Evolutionary conservation across 805 yeast species (phyloP).

Genomic region (Metschnikowia lunata): DNA sequence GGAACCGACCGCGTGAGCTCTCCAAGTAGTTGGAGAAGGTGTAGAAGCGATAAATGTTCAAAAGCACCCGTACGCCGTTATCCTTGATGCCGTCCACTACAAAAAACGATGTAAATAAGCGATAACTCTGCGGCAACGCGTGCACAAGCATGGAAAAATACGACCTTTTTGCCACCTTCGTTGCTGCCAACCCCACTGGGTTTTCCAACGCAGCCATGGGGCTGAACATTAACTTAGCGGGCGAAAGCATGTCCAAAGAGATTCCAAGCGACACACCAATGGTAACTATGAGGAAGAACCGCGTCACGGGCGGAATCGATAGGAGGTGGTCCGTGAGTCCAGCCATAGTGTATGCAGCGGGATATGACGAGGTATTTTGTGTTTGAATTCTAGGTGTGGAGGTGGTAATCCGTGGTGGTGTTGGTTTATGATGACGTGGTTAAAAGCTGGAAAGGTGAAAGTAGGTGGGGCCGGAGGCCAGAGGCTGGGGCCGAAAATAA

Average conservation of each 20-base stretch:
- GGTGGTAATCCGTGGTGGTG: background rate
- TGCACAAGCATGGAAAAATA: background rate
- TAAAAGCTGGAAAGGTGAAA: background rate
- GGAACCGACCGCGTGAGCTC: slow-evolving; percentile 40
- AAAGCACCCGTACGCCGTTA: slow-evolving; percentile 25
- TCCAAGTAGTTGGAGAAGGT: slow-evolving; percentile 55
- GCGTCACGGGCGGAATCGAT: slow-evolving; percentile 57
- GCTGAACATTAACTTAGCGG: slow-evolving; percentile 13
- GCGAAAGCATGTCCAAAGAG: slow-evolving; percentile 19
- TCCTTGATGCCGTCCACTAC: slow-evolving; percentile 34
- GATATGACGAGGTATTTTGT: background rate
- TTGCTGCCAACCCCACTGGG: background rate
- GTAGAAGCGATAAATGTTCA: slow-evolving; percentile 56
- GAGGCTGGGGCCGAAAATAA: too few relatives aligned
- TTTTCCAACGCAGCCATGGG: background rate
- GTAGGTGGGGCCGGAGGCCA: too few relatives aligned
- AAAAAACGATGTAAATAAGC: slow-evolving; percentile 48
- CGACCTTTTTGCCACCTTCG: background rate
- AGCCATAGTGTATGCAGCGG: slow-evolving; percentile 7
- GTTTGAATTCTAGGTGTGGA: background rate
- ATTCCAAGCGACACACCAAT: slow-evolving; percentile 39
- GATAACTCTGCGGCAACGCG: slow-evolving; percentile 36
- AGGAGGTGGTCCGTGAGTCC: slow-evolving; percentile 13
- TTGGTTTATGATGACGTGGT: background rate
- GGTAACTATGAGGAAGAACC: slow-evolving; percentile 49